A percentile compares a stretch with the other conserved stretches of the same genome.
Evolutionary conservation across 2,329 filamentous ascomycete genomes (phyloP).

Genomic region (Aspergillus novofumigatus): DNA sequence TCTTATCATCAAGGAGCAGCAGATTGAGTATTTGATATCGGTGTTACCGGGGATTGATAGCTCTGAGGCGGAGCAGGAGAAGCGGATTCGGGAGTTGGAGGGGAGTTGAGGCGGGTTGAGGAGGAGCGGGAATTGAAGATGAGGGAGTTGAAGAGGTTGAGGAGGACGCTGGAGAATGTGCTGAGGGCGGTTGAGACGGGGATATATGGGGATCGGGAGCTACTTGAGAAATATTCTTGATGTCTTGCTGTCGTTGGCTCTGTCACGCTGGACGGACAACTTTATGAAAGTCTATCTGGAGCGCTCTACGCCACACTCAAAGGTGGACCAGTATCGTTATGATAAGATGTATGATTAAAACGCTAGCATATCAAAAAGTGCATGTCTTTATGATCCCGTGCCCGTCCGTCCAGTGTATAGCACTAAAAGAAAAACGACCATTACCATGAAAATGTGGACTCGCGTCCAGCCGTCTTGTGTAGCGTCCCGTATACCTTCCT

Average conservation of each 20-base stretch:
- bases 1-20: constrained; percentile 47
- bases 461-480: neutral
- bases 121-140: constrained; percentile 39
- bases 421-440: neutral
- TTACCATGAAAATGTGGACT: neutral
- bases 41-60: constrained; percentile 44
- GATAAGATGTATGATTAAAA: neutral
- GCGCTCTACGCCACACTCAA: neutral
- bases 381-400: neutral
- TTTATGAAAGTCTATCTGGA: neutral
- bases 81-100: constrained; percentile 40
- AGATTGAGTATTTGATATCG: constrained; percentile 48
- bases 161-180: constrained; percentile 40
- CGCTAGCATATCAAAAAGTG: neutral
- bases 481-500: neutral
- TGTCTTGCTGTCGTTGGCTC: neutral
- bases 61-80: constrained; percentile 43
- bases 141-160: constrained; percentile 39
- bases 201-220: constrained; percentile 25
- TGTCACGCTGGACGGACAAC: neutral
- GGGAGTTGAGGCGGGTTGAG: constrained; percentile 43
- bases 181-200: constrained; percentile 38
- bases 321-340: neutral
- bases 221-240: neutral
- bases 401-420: neutral